phyloP scores from a whole-genome alignment of 176 grass and related monocot species.

The Oryza officinalis region DNA sequence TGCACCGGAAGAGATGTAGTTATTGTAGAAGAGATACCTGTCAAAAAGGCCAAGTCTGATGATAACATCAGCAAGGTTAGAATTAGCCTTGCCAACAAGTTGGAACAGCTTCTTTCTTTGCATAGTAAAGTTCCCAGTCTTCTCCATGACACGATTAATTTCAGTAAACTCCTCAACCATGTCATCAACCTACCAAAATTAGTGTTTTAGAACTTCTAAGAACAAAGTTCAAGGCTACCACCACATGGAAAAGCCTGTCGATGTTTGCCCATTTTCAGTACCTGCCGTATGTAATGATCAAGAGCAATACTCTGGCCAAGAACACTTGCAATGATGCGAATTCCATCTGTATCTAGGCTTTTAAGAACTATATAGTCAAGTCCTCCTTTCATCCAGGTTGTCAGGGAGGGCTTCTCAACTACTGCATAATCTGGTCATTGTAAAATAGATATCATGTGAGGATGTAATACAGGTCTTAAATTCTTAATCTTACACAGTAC shows the following conservation, averaged over 20 bases:
- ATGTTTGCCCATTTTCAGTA: conserved; percentile 29
- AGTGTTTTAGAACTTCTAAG: conserved; percentile 18
- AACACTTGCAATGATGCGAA: conserved; percentile 84
- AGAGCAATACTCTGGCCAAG: conserved; percentile 96
- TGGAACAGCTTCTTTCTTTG: conserved; percentile 97
- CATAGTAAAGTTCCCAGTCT: conserved; percentile 88
- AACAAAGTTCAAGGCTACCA: neutral
- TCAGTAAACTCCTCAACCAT: conserved; percentile 98
- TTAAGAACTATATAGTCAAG: conserved; percentile 88
- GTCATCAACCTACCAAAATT: conserved; percentile 79
- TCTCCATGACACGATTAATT: conserved; percentile 93
- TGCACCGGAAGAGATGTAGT: neutral
- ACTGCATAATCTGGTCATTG: conserved; percentile 79
- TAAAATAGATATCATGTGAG: conserved; percentile 30
- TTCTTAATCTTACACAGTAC: neutral
- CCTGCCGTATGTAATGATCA: conserved; percentile 90
- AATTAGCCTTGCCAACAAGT: conserved; percentile 95
- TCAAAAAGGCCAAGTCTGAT: conserved; percentile 96
- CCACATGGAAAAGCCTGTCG: neutral
- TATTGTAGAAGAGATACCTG: conserved; percentile 44
- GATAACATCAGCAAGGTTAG: conserved; percentile 88
- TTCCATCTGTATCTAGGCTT: conserved; percentile 83
- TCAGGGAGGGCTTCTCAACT: conserved; percentile 68
- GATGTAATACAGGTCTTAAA: neutral
- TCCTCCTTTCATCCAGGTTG: conserved; percentile 92